phyloP scores from a whole-genome alignment of 148 eudicot genomes.

The Dysphania ambrosioides region DNA sequence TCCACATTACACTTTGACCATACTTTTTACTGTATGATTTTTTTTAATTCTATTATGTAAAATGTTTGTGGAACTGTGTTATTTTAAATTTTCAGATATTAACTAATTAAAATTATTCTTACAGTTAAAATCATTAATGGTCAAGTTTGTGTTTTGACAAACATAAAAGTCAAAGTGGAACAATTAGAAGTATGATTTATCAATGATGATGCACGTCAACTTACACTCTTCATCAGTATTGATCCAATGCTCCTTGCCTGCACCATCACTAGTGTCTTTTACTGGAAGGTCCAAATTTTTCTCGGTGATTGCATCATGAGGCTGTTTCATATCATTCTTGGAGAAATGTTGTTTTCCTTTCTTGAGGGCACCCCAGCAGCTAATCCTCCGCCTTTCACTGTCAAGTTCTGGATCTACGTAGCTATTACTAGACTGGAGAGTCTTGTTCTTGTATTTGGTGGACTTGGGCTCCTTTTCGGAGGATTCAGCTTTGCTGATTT shows the following conservation, averaged over 20 bases:
- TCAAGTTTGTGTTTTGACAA: no score
- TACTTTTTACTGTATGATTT: no score
- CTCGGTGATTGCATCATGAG: slow-evolving; percentile 20
- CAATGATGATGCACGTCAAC: slow-evolving; percentile 27
- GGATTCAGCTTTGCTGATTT: slow-evolving; percentile 22
- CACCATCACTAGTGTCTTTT: slow-evolving; percentile 13
- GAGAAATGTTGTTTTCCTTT: slow-evolving; percentile 21
- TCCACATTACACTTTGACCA: no score
- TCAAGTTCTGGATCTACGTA: slow-evolving; percentile 22
- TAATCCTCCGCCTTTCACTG: slow-evolving; percentile 19
- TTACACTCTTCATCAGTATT: slow-evolving; percentile 82
- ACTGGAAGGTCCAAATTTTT: not conserved
- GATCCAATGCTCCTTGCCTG: slow-evolving; percentile 60
- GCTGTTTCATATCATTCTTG: slow-evolving; percentile 21
- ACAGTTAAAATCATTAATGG: no score
- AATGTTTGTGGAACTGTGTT: no score
- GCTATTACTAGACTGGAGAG: slow-evolving; percentile 4
- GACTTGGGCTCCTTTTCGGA: slow-evolving; percentile 26
- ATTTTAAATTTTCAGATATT: no score
- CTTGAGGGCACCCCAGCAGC: slow-evolving; percentile 28
- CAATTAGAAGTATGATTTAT: no score
- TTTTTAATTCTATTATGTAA: no score
- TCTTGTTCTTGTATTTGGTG: slow-evolving; percentile 22
- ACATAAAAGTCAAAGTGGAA: no score
- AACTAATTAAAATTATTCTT: no score